Percentiles rank a stretch among this genome's conserved stretches.
Evolutionary conservation across 208 protist genomes (phyloP).

Genomic region (Acanthamoeba royreba): DNA sequence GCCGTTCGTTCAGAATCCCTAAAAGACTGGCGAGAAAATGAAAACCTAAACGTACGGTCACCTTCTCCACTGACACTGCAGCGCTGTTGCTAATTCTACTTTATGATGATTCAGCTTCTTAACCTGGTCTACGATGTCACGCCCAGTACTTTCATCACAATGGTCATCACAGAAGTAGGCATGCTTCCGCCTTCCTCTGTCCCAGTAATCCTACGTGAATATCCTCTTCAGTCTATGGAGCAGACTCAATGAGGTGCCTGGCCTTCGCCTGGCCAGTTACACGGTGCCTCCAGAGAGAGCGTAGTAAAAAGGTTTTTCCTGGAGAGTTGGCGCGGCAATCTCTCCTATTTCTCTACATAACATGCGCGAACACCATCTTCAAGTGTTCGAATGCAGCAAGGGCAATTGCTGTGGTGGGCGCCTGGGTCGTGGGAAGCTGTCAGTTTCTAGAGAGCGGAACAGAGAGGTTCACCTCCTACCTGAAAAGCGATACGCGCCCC

Average conservation of each 20-base stretch:
- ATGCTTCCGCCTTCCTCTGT: constrained; percentile 85
- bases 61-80: background rate
- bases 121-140: constrained; percentile 90
- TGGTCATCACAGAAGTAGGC: constrained; percentile 89
- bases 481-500: constrained; percentile 10
- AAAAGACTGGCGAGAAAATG: background rate
- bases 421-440: too few species aligned
- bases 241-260: too few species aligned
- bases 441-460: too few species aligned
- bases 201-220: constrained; percentile 86
- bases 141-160: constrained; percentile 80
- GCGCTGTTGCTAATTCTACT: background rate
- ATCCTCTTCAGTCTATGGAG: constrained; percentile 33
- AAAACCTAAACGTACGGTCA: background rate
- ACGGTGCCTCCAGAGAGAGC: too few species aligned
- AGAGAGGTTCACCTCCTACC: too few species aligned
- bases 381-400: background rate
- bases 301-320: too few species aligned
- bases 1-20: background rate
- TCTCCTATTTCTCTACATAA: too few species aligned
- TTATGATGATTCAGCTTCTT: constrained; percentile 69
- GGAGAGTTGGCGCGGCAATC: too few species aligned
- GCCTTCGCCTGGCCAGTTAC: too few species aligned
- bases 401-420: background rate
- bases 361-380: background rate